Percentiles rank a stretch among this genome's conserved stretches.
These are phyloP conservation scores for Phytophthora foliorum DNA, from an alignment of 352 stramenopile genomes.

Conservation along the genomic window DNA sequence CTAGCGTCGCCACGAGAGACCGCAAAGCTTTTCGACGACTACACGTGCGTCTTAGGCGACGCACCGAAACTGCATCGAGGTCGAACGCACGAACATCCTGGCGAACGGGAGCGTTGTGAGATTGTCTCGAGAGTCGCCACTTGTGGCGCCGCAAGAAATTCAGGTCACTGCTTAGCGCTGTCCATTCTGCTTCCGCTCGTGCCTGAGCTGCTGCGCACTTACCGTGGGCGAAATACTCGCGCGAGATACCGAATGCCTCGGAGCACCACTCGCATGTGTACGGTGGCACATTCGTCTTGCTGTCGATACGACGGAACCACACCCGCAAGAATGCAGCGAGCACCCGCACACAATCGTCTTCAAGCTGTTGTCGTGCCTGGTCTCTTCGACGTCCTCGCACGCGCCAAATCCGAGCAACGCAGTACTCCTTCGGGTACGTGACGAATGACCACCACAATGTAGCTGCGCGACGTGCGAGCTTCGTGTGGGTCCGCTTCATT, in stretches of 20 bases:
- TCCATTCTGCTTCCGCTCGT: conserved; percentile 30
- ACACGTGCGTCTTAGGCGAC: conserved; percentile 15
- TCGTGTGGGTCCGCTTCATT: neutral
- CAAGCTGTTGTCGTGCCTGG: conserved; percentile 20
- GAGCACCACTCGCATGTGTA: conserved; percentile 44
- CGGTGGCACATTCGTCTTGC: conserved; percentile 27
- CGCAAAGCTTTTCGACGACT: conserved; percentile 28
- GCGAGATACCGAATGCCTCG: conserved; percentile 29
- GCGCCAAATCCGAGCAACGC: conserved; percentile 14
- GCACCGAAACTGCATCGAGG: conserved; percentile 26
- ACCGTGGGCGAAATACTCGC: conserved; percentile 37
- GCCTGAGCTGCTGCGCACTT: conserved; percentile 22
- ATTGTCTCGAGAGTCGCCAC: conserved; percentile 9
- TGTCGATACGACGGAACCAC: conserved; percentile 35
- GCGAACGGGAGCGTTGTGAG: conserved; percentile 2
- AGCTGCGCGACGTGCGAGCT: conserved; percentile 13
- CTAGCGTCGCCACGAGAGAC: conserved; percentile 25
- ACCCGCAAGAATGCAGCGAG: conserved; percentile 28
- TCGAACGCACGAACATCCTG: conserved; percentile 16
- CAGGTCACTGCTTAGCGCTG: conserved; percentile 23
- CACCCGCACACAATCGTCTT: conserved; percentile 30
- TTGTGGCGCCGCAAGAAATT: conserved; percentile 17
- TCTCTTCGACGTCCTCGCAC: conserved; percentile 13
- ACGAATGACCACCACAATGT: conserved; percentile 27
- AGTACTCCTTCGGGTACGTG: conserved; percentile 31